Evolutionary conservation across 164 flowering plant species (phyloP), one percentile per base, ranked within the genome.

Genomic region (Dillenia suffruticosa): DNA sequence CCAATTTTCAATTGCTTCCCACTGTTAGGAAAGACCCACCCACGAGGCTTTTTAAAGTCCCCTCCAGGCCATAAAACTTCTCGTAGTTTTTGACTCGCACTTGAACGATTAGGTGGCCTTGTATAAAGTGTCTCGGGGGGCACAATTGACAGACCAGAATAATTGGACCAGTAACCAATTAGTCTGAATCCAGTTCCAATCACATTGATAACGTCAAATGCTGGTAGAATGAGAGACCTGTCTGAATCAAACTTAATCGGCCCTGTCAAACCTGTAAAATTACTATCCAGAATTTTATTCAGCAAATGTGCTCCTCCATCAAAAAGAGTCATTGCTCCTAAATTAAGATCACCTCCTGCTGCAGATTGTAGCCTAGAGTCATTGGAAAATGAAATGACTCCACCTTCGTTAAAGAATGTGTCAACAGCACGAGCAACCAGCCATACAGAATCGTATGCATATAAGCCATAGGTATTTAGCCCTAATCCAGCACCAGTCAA

Each of bases 401-500:
- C 93, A 46, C 95, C 96, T 49, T 82, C 73, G 45, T 81, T 68
- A 8, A 91, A 79, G 63, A 80, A 89, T 10, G 74, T 71, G 63
- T 86, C 81, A 59, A 94, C 45, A 15, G 99, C 99, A 72, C 70
- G 87, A 70, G 99, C 95, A 68, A 83, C 54, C 55, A 82, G 45
- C 91, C 87, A 85, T 17, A 89, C 88, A 46, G 88, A 74, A 70
- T 89, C 93, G 76, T 89, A 89, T 13, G 96, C 96, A 75, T 84
- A 81, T 6, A 85, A 75, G 11, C 88, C 96, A 68, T 84, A 87
- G 56, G 83, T 63, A 69, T 80, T 77, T 54, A 94, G 58, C 50
- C 97, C 92, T 51, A 79, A 51, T 32, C 90, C 73, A 12, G 77
- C 81, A 49, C 77, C 77, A 5, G 74, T 68, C 72, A 89, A 62